Base-by-base conservation (phyloP, 2,329 filamentous ascomycete species). In the Talaromyces funiculosus region DNA sequence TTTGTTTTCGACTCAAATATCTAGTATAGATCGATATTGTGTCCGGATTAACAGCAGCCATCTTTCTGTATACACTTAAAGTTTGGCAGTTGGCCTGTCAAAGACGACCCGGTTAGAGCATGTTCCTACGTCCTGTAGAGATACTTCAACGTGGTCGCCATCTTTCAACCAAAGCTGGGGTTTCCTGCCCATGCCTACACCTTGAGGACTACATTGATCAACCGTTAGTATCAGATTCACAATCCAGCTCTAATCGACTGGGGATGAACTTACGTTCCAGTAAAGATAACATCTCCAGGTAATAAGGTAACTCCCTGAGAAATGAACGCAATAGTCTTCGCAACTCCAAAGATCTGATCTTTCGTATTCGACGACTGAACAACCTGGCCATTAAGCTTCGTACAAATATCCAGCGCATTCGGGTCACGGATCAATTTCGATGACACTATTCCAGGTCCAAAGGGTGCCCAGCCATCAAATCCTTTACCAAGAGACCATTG, bases 381-480 rank as follows among this genome's bases (percentile, higher is more conserved):
- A 1, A 77, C 65, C 53, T 77, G 69, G 0, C 79, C 80, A 66
- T 84, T 82, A 14, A 83, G 72, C 14, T 71, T 75, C 0, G 80
- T 83, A 68, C 71, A 72, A 57, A 79, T 78, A 2, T 65, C 66
- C 62, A 79, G 64, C 3, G 68, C 67, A 65, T 78, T 75, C 1
- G 77, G 76, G 59, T 79, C 72, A 7, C 66, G 53, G 38, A 79
- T 77, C 57, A 87, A 57, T 2, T 75, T 73, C 38, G 75, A 73
- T 53, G 81, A 82, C 7, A 90, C 87, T 64, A 91, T 89, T 1
- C 84, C 87, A 0, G 89, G 89, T 0, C 89, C 88, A 66, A 84
- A 87, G 0, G 88, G 89, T 4, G 86, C 88, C 86, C 88, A 91
- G 14, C 85, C 86, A 72, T 91, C 88, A 64, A 90, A 90, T 3